Evolutionary conservation across 345 rosid genomes (phyloP), one percentile per base, ranked within the genome.

Genomic region (Eucalyptus pumila): DNA sequence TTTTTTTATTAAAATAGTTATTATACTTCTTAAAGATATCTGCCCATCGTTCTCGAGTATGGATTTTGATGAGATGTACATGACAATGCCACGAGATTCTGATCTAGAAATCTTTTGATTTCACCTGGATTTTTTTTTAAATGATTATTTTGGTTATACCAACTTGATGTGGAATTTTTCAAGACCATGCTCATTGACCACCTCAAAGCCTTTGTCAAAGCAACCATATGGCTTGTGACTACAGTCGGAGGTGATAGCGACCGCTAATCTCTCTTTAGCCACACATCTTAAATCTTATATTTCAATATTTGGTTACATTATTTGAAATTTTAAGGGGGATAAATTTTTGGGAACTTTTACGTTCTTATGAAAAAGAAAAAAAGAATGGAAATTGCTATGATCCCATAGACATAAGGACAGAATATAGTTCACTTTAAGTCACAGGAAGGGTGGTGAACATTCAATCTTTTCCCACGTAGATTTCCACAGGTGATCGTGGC

Each of bases 241-340:
- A 11, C 4, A 26, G 15, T 0, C 0, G 6, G 7, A 26, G 67
- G 32, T 6, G 15, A 60, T 11, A 27, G 32, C 1, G 7, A 60
- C 14, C 8, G 8, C 14, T 5, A 60, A 37, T 65, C 37, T 65
- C 72, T 65, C 9, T 19, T 52, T 65, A 14, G 72, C 2, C 72
- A 14, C 34, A 14, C 37, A 30, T 65, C 19, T 65, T 32, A 60
- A 60, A 60, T 60, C 65, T 65, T 32, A 65, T 30, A 1, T 52
- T 52, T 52, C 9, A 72, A 9, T 45, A 72, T 12, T 3, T 16
- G 26, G 14, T 34, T 32, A 72, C 1, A 5, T 37, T 17, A 9
- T 34, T 34, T 34, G 26, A 34, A 19, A 72, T 34, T 37, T 37
- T 26, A 37, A 19, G 9, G 24, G 24, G 8, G 56, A 2, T 19